Percentiles rank a stretch among this genome's conserved stretches.
phyloP scores from a whole-genome alignment of 192 early-diverging fungal genomes.

The Coemansia sp. region DNA sequence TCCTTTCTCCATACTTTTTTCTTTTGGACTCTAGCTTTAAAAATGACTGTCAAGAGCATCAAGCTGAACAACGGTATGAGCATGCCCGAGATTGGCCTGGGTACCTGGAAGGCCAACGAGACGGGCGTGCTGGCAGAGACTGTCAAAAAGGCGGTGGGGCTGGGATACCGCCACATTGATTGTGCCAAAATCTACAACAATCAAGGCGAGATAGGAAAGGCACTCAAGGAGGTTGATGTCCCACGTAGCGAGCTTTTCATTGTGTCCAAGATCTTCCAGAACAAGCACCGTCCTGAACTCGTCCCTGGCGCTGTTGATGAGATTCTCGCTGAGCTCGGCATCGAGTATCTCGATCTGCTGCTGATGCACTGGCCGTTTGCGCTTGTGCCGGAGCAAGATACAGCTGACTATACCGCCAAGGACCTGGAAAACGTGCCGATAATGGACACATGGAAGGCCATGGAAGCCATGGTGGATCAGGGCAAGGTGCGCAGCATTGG shows the following conservation, averaged over 20 bases:
- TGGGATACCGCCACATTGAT: slow-evolving; percentile 75
- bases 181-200: slow-evolving; percentile 70
- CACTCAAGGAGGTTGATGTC: slow-evolving; percentile 59
- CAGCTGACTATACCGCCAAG: slow-evolving; percentile 32
- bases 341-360: slow-evolving; percentile 80
- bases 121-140: slow-evolving; percentile 57
- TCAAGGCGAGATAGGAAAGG: slow-evolving; percentile 76
- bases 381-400: slow-evolving; percentile 42
- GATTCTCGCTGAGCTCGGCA: slow-evolving; percentile 65
- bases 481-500: slow-evolving; percentile 79
- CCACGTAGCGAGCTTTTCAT: slow-evolving; percentile 76
- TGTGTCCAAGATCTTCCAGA: slow-evolving; percentile 77
- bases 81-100: slow-evolving; percentile 64
- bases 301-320: slow-evolving; percentile 60
- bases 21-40: background rate
- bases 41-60: slow-evolving; percentile 37
- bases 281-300: slow-evolving; percentile 59
- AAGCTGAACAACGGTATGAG: slow-evolving; percentile 63
- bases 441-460: slow-evolving; percentile 73
- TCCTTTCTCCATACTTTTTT: background rate
- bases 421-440: slow-evolving; percentile 56
- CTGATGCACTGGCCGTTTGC: slow-evolving; percentile 85
- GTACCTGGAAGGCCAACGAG: slow-evolving; percentile 62
- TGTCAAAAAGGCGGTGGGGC: slow-evolving; percentile 60
- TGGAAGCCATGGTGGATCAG: slow-evolving; percentile 72